A percentile compares a stretch with the other conserved stretches of the same genome.
Evolutionary conservation across 164 flowering plant genomes (phyloP).

Genomic region (Buxus sempervirens): DNA sequence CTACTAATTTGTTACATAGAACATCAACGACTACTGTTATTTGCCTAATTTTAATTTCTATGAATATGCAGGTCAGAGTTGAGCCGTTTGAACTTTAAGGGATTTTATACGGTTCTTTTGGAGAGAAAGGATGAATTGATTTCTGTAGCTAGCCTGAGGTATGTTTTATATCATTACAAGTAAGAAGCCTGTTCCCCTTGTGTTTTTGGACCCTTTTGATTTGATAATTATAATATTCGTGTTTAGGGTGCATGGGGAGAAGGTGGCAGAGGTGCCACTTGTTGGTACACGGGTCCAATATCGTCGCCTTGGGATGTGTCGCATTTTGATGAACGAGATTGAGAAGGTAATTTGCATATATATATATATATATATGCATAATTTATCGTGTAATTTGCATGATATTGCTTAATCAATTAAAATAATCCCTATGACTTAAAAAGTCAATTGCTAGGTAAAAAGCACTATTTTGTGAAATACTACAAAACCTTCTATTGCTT

Average conservation of each 20-base stretch:
- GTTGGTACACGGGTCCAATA: conserved; percentile 22
- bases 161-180: not conserved
- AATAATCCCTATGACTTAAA: no score
- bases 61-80: conserved; percentile 27
- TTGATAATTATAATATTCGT: not conserved
- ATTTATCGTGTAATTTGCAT: no score
- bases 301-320: conserved; percentile 31
- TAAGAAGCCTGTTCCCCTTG: not conserved
- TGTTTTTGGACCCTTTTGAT: not conserved
- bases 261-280: conserved; percentile 30
- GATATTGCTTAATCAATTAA: no score
- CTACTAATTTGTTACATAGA: no score
- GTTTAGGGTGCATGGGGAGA: conserved; percentile 25
- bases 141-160: conserved; percentile 35
- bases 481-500: no score
- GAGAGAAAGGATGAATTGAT: conserved; percentile 21
- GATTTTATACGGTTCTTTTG: conserved; percentile 33
- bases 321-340: conserved; percentile 21
- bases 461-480: no score
- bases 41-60: no score
- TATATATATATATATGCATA: no score
- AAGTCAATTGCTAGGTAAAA: no score
- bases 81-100: conserved; percentile 30
- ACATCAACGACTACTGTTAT: no score
- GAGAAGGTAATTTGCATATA: conserved; percentile 29